Percentiles rank a stretch among this genome's conserved stretches.
Evolutionary conservation across 108 stramenopile species (phyloP).

Genomic region (Nannochloropsis oceanica): DNA sequence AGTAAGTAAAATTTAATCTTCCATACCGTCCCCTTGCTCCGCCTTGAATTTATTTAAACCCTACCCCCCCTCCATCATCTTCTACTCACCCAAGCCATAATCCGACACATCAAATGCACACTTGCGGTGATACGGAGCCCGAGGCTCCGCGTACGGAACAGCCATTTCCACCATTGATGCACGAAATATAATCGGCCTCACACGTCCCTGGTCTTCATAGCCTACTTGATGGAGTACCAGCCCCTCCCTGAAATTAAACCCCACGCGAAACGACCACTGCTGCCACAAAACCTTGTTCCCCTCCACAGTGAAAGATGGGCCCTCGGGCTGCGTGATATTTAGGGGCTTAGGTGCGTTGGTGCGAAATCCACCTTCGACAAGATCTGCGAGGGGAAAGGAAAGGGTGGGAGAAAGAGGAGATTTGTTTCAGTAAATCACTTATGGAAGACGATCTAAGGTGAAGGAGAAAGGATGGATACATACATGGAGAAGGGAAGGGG

Average conservation of each 20-base stretch:
- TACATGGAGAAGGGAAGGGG: constrained; percentile 40
- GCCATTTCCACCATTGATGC: constrained; percentile 55
- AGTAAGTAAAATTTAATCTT: neutral
- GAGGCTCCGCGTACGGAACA: constrained; percentile 52
- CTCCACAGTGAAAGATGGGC: constrained; percentile 47
- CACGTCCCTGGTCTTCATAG: constrained; percentile 31
- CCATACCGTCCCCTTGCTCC: no score
- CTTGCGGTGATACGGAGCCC: constrained; percentile 43
- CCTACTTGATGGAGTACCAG: constrained; percentile 45
- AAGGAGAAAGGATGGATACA: no score
- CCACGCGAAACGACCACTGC: constrained; percentile 48
- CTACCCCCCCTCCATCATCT: neutral
- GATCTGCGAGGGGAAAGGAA: neutral
- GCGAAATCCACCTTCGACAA: constrained; percentile 19
- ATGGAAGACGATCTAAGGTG: neutral
- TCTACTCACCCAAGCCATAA: constrained; percentile 11
- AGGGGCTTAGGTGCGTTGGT: constrained; percentile 29
- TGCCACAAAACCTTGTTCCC: constrained; percentile 49
- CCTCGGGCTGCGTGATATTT: constrained; percentile 48
- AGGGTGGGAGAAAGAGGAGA: no score
- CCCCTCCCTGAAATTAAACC: constrained; percentile 55
- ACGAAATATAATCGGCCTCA: constrained; percentile 38
- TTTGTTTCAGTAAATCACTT: no score
- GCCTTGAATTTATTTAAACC: no score
- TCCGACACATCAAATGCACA: constrained; percentile 50